Evolutionary conservation across 2,329 filamentous ascomycete species (phyloP).

Genomic region (Penicillium psychrosexuale): DNA sequence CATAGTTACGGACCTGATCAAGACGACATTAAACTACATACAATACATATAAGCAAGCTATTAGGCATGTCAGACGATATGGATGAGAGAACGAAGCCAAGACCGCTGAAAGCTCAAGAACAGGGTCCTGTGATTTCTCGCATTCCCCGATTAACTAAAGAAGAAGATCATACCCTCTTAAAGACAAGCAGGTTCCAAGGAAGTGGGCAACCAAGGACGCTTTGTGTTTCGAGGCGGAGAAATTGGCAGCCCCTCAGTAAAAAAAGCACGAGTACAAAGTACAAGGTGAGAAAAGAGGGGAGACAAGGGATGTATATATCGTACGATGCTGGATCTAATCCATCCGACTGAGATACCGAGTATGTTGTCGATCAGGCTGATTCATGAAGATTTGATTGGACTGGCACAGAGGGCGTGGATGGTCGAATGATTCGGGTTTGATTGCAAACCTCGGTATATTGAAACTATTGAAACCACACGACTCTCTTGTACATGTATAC

Average conservation of each 20-base stretch:
- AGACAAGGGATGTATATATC: neutral
- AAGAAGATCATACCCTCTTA: neutral
- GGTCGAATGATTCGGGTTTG: slow-evolving; percentile 2
- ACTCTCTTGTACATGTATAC: neutral
- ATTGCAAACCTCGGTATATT: slow-evolving; percentile 15
- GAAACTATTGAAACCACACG: neutral
- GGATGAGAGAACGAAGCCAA: neutral
- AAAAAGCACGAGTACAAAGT: too few species aligned
- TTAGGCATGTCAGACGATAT: neutral
- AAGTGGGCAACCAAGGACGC: neutral
- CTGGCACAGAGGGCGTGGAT: neutral
- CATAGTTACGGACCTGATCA: neutral
- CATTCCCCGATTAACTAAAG: neutral
- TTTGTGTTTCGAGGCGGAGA: neutral
- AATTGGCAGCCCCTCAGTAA: neutral
- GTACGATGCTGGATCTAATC: slow-evolving; percentile 14
- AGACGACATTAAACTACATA: neutral
- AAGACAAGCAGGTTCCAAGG: neutral
- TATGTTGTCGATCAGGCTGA: neutral
- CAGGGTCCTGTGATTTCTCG: neutral
- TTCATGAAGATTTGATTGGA: neutral
- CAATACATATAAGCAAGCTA: neutral
- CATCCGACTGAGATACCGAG: slow-evolving; percentile 13
- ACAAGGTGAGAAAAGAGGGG: neutral
- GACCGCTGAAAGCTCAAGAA: neutral